Base-by-base conservation (phyloP, 2,329 filamentous ascomycete genomes). In the Leptographium galeiforme region DNA sequence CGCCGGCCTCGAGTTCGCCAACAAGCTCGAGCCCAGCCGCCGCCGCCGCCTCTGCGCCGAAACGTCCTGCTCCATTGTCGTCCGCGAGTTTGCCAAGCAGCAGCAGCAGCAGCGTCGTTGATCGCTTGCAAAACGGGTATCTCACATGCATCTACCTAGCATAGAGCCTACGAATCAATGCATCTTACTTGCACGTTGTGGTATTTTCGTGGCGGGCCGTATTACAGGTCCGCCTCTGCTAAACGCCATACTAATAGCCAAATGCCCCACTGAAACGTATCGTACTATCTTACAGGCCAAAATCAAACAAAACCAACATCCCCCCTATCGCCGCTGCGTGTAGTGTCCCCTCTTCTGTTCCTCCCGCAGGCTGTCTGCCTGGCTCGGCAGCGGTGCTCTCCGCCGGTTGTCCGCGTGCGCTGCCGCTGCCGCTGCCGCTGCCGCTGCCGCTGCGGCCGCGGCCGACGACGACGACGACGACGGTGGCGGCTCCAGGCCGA, bases 1-100 rank as follows among this genome's bases (percentile, higher is more conserved):
- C 2, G 90, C 86, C 59, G 93, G 93, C 6, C 72, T 98, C 62
- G 89, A 96, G 66, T 98, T 98, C 69, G 88, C 88, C 33, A 75
- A 77, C 19, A 85, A 91, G 71, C 70, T 98, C 64, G 85, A 89
- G 7, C 67, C 75, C 2, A 74, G 82, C 63, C 78, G 90, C 61
- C 77, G 87, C 63, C 89, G 82, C 71, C 78, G 84, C 57, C 73
- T 98, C 52, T 98, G 93, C 68, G 76, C 87, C 59, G 91, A 98
- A 64, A 78, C 89, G n/a, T 79, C 75, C 57, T 98, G 93, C 68
- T 79, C 86, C 7, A 72, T 97, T 55, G 73, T 93, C 52, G 84
- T 97, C 55, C 84, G 83, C 67, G 89, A 98, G 61, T 98, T 77
- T 62, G 73, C 76, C 30, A 81, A 81, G 72, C 0, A 78, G 41